These are phyloP conservation scores for Dendrobium officinale DNA, from an alignment of 106 monocot species.

Conservation along the genomic window DNA sequence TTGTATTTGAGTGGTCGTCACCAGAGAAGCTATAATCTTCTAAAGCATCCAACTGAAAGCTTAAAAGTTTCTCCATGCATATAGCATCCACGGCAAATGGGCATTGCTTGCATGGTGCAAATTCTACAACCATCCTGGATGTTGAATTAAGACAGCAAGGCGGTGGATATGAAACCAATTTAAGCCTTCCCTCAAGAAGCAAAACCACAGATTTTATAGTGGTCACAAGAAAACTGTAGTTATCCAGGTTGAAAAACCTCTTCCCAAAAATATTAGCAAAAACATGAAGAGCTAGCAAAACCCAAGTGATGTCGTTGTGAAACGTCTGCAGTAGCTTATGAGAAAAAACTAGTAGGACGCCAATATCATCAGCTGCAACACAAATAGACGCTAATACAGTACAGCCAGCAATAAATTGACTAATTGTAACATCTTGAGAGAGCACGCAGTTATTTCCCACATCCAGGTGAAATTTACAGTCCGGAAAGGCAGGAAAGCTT, in stretches of 20 bases:
- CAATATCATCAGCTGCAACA: constrained; percentile 24
- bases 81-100: constrained; percentile 42
- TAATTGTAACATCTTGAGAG: constrained; percentile 20
- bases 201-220: constrained; percentile 44
- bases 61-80: constrained; percentile 33
- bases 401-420: constrained; percentile 53
- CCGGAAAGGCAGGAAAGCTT: not conserved
- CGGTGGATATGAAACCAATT: not conserved
- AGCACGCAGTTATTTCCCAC: constrained; percentile 15
- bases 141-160: constrained; percentile 6
- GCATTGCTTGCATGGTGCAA: constrained; percentile 39
- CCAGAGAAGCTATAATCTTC: constrained; percentile 20
- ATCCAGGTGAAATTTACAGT: not conserved
- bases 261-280: constrained; percentile 52
- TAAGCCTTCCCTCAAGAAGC: constrained; percentile 33
- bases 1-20: not conserved
- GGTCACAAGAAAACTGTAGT: constrained; percentile 22
- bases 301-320: constrained; percentile 29
- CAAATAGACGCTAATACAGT: constrained; percentile 63
- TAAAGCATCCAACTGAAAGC: constrained; percentile 41
- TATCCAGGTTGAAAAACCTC: constrained; percentile 23
- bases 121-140: not conserved
- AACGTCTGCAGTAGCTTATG: constrained; percentile 43
- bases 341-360: constrained; percentile 48
- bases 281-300: constrained; percentile 49